Conservation (phyloP, 1,284 basidiomycete genomes). For the Erythrobasidium hasegawianum region DNA sequence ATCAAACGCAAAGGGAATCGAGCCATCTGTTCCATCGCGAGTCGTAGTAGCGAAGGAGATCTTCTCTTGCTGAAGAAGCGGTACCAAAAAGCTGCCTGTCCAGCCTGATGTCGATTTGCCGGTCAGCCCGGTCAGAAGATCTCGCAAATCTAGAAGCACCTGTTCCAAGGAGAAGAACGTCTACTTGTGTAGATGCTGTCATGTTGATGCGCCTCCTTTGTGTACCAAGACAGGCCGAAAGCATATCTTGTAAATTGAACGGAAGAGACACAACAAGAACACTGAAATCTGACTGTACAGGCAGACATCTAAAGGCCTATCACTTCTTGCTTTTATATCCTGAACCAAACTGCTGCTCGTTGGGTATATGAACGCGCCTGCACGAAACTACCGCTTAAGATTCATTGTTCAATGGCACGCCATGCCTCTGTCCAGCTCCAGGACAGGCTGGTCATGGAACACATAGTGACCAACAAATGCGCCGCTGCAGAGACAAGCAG, state of each 20-base stretch:
- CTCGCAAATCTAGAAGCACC: conserved; percentile 46
- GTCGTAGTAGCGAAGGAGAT: conserved; percentile 59
- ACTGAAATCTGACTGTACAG: neutral
- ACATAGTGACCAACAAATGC: conserved; percentile 30
- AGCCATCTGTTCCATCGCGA: conserved; percentile 52
- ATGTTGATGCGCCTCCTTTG: neutral
- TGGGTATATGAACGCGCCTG: no score
- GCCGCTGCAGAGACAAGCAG: conserved; percentile 10
- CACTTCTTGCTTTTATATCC: no score
- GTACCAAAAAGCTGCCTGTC: conserved; percentile 62
- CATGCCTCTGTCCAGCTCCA: conserved; percentile 27
- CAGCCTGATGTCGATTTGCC: conserved; percentile 48
- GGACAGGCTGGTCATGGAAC: conserved; percentile 17
- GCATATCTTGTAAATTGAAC: neutral
- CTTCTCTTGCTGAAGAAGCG: conserved; percentile 53
- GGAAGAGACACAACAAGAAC: conserved; percentile 1
- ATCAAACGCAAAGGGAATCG: conserved; percentile 48
- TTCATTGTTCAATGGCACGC: conserved; percentile 18
- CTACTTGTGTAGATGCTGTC: conserved; percentile 47
- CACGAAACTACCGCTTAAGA: no score
- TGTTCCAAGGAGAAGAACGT: conserved; percentile 64
- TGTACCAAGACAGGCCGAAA: neutral
- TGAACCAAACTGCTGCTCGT: no score
- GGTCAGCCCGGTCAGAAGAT: neutral
- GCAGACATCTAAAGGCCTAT: no score